Percentiles rank a stretch among this genome's conserved stretches.
These are phyloP conservation scores for Daldinia loculata DNA, from an alignment of 495 filamentous ascomycete species.

Conservation along the genomic window DNA sequence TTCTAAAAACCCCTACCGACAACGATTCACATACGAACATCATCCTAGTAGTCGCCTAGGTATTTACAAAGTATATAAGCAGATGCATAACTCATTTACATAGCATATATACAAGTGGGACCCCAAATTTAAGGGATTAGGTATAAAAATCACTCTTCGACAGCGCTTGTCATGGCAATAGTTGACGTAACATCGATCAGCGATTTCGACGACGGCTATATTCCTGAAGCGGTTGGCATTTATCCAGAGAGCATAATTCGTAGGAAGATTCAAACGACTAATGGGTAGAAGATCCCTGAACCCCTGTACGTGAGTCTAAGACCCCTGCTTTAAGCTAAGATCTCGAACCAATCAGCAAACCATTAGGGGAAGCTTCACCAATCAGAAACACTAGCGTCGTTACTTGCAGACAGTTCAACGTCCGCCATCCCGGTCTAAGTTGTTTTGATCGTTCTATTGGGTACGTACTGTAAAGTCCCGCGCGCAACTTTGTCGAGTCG, in stretches of 20 bases:
- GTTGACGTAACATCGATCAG: background rate
- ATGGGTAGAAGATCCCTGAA: slow-evolving; percentile 9
- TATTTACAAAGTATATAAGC: background rate
- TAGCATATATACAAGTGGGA: background rate
- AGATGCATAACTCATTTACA: slow-evolving; percentile 2
- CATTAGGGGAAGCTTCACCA: slow-evolving; percentile 26
- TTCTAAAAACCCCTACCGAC: slow-evolving; percentile 32
- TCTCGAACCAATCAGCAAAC: slow-evolving; percentile 30
- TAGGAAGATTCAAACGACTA: slow-evolving; percentile 20
- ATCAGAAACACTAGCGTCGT: slow-evolving; percentile 42
- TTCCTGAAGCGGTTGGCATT: slow-evolving; percentile 5
- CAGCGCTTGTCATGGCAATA: background rate
- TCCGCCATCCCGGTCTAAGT: slow-evolving; percentile 34
- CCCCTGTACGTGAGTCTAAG: slow-evolving; percentile 21
- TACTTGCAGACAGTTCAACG: slow-evolving; percentile 37
- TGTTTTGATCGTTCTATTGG: slow-evolving; percentile 4
- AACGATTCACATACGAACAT: slow-evolving; percentile 1
- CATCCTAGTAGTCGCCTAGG: background rate
- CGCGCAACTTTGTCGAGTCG: background rate
- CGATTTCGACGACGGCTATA: background rate
- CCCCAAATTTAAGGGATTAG: background rate
- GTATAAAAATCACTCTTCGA: background rate
- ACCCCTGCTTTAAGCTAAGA: slow-evolving; percentile 17
- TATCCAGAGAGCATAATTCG: slow-evolving; percentile 25
- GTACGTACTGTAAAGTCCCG: slow-evolving; percentile 14